These are phyloP conservation scores for Phoma sp. DNA, from an alignment of 2,329 filamentous ascomycete species.

Conservation along the genomic window DNA sequence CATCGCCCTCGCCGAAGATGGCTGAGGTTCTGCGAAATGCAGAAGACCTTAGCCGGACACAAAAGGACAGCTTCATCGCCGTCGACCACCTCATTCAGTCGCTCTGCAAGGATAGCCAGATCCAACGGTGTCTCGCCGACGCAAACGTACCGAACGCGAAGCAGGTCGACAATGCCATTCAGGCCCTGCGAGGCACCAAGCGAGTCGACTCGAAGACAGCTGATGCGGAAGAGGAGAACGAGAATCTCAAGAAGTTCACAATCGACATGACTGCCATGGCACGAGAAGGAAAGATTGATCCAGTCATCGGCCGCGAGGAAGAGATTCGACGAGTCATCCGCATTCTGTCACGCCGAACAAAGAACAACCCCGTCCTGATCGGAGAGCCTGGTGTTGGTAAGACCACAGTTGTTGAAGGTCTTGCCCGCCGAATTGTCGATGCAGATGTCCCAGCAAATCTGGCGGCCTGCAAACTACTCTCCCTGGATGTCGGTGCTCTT, in stretches of 20 bases:
- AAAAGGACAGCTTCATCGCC: conserved; percentile 93
- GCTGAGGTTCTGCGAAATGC: conserved; percentile 82
- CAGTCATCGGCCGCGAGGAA: conserved; percentile 94
- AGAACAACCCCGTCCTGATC: conserved; percentile 98
- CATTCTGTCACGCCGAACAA: conserved; percentile 90
- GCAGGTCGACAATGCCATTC: conserved; percentile 86
- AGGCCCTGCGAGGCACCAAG: conserved; percentile 88
- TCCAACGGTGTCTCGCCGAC: conserved; percentile 78
- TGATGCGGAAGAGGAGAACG: conserved; percentile 88
- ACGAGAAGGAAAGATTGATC: conserved; percentile 95
- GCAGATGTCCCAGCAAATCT: conserved; percentile 95
- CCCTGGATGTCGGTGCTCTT: conserved; percentile 90
- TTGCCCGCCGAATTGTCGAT: conserved; percentile 95
- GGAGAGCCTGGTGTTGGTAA: conserved; percentile 98
- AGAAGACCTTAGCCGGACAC: conserved; percentile 91
- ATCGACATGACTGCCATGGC: conserved; percentile 98
- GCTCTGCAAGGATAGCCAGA: conserved; percentile 76
- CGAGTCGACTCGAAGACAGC: conserved; percentile 96
- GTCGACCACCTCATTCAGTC: conserved; percentile 92
- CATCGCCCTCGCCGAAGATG: conserved; percentile 82
- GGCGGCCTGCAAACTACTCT: conserved; percentile 90
- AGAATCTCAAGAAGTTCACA: conserved; percentile 97
- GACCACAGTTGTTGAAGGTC: conserved; percentile 95
- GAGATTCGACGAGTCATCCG: conserved; percentile 91
- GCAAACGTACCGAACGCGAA: conserved; percentile 91